Percentiles rank a stretch among this genome's conserved stretches.
Evolutionary conservation across 1,284 basidiomycete genomes (phyloP).

Genomic region (Vanrija sp.): DNA sequence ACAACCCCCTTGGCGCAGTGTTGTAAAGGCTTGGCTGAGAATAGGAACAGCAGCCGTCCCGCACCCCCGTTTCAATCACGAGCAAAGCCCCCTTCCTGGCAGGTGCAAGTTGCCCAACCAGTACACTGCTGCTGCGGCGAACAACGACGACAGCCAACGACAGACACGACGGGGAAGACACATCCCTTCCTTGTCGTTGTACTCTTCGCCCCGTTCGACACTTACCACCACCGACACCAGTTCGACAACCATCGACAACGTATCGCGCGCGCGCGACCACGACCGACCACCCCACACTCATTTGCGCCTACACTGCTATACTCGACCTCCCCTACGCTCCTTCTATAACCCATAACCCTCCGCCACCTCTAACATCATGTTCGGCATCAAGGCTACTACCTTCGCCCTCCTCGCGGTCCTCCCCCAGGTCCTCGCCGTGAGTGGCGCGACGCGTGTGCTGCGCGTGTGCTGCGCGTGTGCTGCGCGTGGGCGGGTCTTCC

Average conservation of each 20-base stretch:
- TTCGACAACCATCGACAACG: neutral
- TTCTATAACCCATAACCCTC: conserved; percentile 1
- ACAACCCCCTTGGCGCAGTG: too few relatives aligned
- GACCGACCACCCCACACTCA: neutral
- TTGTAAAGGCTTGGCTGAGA: too few relatives aligned
- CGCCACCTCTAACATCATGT: neutral
- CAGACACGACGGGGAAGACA: too few relatives aligned
- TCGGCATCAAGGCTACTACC: neutral
- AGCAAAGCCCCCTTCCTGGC: too few relatives aligned
- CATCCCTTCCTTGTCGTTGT: too few relatives aligned
- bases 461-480: neutral
- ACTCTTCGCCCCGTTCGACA: neutral
- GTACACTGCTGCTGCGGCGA: too few relatives aligned
- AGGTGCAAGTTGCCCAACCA: too few relatives aligned
- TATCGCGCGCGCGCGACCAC: neutral
- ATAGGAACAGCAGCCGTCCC: too few relatives aligned
- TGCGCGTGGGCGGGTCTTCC: neutral
- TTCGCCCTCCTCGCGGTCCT: conserved; percentile 13
- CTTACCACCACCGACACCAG: neutral
- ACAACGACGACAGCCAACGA: too few relatives aligned
- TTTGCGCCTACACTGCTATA: neutral
- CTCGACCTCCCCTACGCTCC: conserved; percentile 1
- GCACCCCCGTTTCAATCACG: too few relatives aligned
- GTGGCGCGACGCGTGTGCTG: neutral
- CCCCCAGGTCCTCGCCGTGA: conserved; percentile 16